These are phyloP conservation scores for Botrytis hyacinthi DNA, from an alignment of 2,329 filamentous ascomycete species.

Conservation along the genomic window DNA sequence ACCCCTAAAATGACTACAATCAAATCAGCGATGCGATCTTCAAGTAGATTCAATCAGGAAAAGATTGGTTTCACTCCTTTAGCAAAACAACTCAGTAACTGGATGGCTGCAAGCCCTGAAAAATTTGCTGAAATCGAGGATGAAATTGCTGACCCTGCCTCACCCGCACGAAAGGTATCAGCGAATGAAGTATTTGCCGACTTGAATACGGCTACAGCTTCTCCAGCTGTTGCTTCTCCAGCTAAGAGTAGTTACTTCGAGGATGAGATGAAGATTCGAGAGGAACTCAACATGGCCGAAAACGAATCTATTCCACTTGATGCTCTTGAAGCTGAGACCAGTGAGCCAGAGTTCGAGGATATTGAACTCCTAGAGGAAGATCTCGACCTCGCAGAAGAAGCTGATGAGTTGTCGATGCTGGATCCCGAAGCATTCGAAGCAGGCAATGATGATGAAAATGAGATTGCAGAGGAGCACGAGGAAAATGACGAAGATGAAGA, in stretches of 20 bases:
- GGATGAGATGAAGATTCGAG: conserved; percentile 55
- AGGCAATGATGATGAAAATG: conserved; percentile 17
- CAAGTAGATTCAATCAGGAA: conserved; percentile 21
- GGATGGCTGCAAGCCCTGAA: conserved; percentile 59
- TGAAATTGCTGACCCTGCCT: conserved; percentile 22
- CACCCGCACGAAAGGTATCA: conserved; percentile 19
- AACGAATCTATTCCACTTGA: conserved; percentile 37
- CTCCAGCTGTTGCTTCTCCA: conserved; percentile 33
- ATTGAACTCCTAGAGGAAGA: conserved; percentile 54
- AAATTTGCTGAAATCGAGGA: conserved; percentile 39
- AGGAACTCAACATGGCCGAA: conserved; percentile 39
- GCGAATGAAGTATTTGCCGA: neutral
- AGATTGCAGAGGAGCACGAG: neutral
- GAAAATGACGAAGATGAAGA: neutral
- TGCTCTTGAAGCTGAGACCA: conserved; percentile 23
- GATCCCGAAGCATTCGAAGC: conserved; percentile 40
- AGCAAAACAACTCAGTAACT: conserved; percentile 58
- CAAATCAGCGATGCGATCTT: neutral
- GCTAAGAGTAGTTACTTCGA: conserved; percentile 56
- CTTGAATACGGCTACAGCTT: neutral
- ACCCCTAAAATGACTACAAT: conserved; percentile 28
- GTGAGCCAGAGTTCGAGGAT: conserved; percentile 45
- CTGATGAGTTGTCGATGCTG: conserved; percentile 58
- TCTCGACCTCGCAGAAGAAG: conserved; percentile 55
- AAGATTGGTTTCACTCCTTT: conserved; percentile 62